Percentiles rank a stretch among this genome's conserved stretches.
Conservation (phyloP, 2,329 filamentous ascomycete species). For the Alternaria viburni region DNA sequence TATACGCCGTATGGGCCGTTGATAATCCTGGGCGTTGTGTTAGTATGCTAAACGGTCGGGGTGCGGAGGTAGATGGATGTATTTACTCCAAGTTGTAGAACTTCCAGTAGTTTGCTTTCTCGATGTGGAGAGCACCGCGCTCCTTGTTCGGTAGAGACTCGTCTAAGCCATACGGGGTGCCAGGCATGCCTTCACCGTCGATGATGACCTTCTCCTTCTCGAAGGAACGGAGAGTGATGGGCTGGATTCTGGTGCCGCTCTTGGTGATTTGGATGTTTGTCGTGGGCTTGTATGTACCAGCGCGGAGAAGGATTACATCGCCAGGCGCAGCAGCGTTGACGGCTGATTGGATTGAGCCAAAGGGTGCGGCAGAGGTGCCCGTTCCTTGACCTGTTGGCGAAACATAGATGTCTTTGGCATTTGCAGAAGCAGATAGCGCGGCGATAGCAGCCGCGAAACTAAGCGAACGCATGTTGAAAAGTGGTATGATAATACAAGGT, state of each 20-base stretch:
- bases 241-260: constrained; percentile 38
- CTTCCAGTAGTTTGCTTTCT: constrained; percentile 55
- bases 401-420: constrained; percentile 51
- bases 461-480: background rate
- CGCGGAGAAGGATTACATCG: constrained; percentile 55
- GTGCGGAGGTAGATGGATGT: background rate
- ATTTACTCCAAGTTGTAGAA: constrained; percentile 50
- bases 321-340: constrained; percentile 56
- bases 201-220: constrained; percentile 19
- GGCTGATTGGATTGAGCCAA: constrained; percentile 56
- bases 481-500: background rate
- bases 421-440: background rate
- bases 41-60: background rate
- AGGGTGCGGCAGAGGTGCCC: constrained; percentile 50
- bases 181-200: constrained; percentile 16
- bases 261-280: constrained; percentile 56
- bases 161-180: constrained; percentile 14
- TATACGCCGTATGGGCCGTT: constrained; percentile 50
- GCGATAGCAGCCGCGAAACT: background rate
- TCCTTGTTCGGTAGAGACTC: constrained; percentile 42
- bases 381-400: constrained; percentile 51
- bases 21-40: constrained; percentile 23
- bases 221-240: constrained; percentile 16
- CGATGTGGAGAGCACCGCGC: constrained; percentile 58
- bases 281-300: constrained; percentile 54